phyloP scores from a whole-genome alignment of 1,284 basidiomycete species.

The Cronartium ribicola region DNA sequence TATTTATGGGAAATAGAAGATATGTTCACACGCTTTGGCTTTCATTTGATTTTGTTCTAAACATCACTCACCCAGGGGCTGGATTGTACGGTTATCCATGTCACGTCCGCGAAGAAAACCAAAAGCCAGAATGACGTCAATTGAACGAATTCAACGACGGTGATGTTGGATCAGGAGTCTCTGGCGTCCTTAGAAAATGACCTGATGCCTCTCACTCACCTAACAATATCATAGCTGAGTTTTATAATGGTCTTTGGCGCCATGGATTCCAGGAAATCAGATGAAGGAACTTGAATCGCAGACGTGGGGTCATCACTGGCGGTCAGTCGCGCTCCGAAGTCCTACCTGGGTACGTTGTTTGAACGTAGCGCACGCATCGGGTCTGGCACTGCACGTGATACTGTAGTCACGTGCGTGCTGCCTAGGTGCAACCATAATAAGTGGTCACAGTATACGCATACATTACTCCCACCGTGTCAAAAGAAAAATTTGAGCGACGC shows the following conservation, averaged over 20 bases:
- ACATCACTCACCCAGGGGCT: not conserved
- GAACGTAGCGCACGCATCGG: no score
- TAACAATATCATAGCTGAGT: conserved; percentile 33
- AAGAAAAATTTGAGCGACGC: no score
- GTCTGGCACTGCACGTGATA: no score
- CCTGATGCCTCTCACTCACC: conserved; percentile 6
- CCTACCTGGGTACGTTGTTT: no score
- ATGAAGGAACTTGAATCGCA: no score
- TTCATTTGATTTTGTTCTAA: not conserved
- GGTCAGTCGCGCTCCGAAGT: no score
- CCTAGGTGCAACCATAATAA: no score
- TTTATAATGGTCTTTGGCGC: not conserved
- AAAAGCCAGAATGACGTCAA: not conserved
- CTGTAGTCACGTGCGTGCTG: no score
- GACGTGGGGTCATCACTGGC: no score
- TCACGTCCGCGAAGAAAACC: not conserved
- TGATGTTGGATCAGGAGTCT: not conserved
- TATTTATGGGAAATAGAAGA: not conserved
- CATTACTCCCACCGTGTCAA: no score
- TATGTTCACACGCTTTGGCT: not conserved
- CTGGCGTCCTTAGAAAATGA: not conserved
- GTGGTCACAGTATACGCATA: no score
- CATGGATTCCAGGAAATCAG: not conserved
- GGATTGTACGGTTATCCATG: not conserved
- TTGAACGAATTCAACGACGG: not conserved